Percentiles rank a stretch among this genome's conserved stretches.
These are phyloP conservation scores for Penicillium alfredii DNA, from an alignment of 495 filamentous ascomycete species.

Conservation along the genomic window DNA sequence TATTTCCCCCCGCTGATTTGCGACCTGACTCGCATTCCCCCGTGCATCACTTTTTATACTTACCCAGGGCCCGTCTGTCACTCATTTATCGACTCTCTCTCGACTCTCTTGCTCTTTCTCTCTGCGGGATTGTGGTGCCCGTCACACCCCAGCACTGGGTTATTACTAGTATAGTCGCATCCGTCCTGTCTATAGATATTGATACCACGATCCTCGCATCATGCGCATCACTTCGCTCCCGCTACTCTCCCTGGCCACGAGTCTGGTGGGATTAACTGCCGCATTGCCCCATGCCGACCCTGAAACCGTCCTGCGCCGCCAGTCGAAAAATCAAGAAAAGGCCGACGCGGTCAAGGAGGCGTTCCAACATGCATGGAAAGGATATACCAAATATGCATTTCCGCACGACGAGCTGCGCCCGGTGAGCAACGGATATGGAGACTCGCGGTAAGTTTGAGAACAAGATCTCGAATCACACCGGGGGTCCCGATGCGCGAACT, in stretches of 20 bases:
- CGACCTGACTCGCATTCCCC: too few relatives aligned
- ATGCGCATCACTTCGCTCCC: conserved; percentile 31
- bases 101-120: too few relatives aligned
- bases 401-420: conserved; percentile 73
- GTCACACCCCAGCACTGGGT: too few relatives aligned
- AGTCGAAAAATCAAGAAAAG: conserved; percentile 26
- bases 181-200: too few relatives aligned
- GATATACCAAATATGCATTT: conserved; percentile 74
- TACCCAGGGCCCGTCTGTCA: too few relatives aligned
- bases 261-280: conserved; percentile 21
- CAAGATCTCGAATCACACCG: background rate
- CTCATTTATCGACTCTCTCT: too few relatives aligned
- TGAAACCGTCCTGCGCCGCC: conserved; percentile 5
- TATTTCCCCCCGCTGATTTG: too few relatives aligned
- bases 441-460: conserved; percentile 57
- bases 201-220: too few relatives aligned
- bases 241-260: conserved; percentile 21
- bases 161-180: too few relatives aligned
- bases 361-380: conserved; percentile 74
- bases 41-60: too few relatives aligned
- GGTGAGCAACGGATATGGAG: conserved; percentile 54
- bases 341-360: conserved; percentile 66
- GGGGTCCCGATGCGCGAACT: too few relatives aligned
- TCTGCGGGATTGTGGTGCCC: too few relatives aligned
- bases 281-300: conserved; percentile 15